Base-by-base conservation (phyloP, 805 yeast genomes). In the Pichia heedii region DNA sequence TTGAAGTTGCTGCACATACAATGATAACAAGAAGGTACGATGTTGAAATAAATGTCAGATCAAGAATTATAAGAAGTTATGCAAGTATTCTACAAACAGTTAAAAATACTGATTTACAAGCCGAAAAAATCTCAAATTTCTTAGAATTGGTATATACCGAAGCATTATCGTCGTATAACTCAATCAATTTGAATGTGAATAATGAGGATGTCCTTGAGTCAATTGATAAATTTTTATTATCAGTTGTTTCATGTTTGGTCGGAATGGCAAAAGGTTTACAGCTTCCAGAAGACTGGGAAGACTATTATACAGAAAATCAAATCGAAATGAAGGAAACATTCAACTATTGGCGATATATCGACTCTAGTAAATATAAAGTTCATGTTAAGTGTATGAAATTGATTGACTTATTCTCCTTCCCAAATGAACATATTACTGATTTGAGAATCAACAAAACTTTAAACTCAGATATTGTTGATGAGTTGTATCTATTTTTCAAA, bases 181-280 rank as follows among this genome's bases (percentile, higher is more conserved):
- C 41, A 18, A 16, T 47, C 1, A 40, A 37, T 20, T 10, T 16
- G 22, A 45, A 33, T 19, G 7, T 13, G 2, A 37, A 20, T 10
- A 38, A 39, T 24, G 16, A 37, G 21, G 33, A 32, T 12, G 20
- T 43, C 6, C 47, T 44, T 3, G 57, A 56, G 26, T 47, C 48
- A 6, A 65, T 67, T 27, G 50, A 61, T 3, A 77, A 74, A 3
- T 80, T 79, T 49, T 53, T 74, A 1, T 55, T 69, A 3, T 79
- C 88, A 21, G 60, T 84, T 37, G 59, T 85, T 22, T 63, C 74
- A 13, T 83, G 87, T 54, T 58, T 87, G 0, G 70, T 71, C n/a
- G 84, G 81, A 42, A 65, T 86, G 4, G 93, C 87, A 0, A 81
- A 79, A 44, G 86, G 88, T 0, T 60, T 82, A 54, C 75, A 76